Evolutionary conservation across 495 filamentous ascomycete species (phyloP), one percentile per base, ranked within the genome.

Genomic region (Talaromyces ruber): DNA sequence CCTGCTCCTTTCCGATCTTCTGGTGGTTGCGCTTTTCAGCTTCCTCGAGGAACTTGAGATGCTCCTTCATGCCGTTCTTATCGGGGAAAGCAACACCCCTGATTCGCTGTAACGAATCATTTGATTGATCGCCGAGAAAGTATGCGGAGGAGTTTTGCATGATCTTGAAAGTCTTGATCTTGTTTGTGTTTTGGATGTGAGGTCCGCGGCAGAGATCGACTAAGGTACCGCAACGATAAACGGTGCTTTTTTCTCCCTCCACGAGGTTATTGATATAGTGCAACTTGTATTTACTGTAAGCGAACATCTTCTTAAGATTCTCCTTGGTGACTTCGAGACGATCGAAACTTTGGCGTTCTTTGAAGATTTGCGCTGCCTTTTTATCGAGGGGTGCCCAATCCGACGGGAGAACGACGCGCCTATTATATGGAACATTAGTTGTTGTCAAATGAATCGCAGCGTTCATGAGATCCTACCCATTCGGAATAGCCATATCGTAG

Each of bases 81-180:
- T 98, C 93, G 0, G 95, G 95, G 75, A 97, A 98, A 25, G 92
- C 95, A 55, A 98, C 86, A 67, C 93, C 95, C 69, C 97, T 94
- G 59, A 98, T 93, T 62, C 94, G 89, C 72, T 98, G 95, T 29
- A 98, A 79, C 7, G 92, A 94, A 69, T 98, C 94, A 69, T 97
- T 95, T 67, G 83, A 83, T 63, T 92, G 86, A 72, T 97, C 92
- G 32, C 95, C 95, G 14, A 97, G 86, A 83, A 95, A 98, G 71
- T 98, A 98, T 16, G 92, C 95, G 4, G 95, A 90, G 2, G 92
- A 96, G 76, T 97, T 95, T 86, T 89, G 88, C 85, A 95, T 90
- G 70, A 98, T 89, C 66, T 93, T 86, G 74, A 98, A 97, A 8
- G 89, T 80, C 80, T 97, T 93, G 71, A 98, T 89, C 65, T 91